phyloP scores from a whole-genome alignment of 257 asterid genomes.

The Solanum pennellii region DNA sequence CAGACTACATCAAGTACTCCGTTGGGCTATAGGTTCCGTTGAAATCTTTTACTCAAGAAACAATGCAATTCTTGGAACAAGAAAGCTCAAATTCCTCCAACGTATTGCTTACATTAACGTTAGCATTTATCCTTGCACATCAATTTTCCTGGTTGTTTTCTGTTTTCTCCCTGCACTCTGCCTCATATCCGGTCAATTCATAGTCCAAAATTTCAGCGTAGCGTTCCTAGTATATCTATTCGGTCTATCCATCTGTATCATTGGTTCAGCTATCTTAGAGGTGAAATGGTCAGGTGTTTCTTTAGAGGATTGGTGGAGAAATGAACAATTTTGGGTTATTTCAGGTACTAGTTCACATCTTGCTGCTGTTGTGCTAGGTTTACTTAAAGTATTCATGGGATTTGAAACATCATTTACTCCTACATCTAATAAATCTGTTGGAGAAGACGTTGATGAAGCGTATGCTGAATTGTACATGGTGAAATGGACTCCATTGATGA shows the following conservation, averaged over 20 bases:
- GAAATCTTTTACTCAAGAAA: slow-evolving; percentile 35
- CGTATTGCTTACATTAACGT: slow-evolving; percentile 31
- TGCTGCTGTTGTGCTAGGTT: slow-evolving; percentile 32
- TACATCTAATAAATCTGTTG: slow-evolving; percentile 18
- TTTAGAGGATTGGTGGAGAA: slow-evolving; percentile 39
- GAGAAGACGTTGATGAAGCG: slow-evolving; percentile 19
- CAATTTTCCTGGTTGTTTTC: slow-evolving; percentile 22
- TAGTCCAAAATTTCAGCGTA: slow-evolving; percentile 14
- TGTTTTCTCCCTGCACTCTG: slow-evolving; percentile 37
- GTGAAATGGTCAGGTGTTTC: slow-evolving; percentile 31
- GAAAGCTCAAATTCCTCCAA: slow-evolving; percentile 20
- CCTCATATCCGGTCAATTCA: slow-evolving; percentile 30
- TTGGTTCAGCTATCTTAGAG: slow-evolving; percentile 20
- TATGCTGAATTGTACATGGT: slow-evolving; percentile 25
- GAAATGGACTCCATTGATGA: slow-evolving; percentile 30
- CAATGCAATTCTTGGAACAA: slow-evolving; percentile 14
- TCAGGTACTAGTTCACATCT: slow-evolving; percentile 33
- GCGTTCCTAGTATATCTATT: slow-evolving; percentile 20
- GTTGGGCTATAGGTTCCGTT: slow-evolving; percentile 36
- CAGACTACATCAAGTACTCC: slow-evolving; percentile 32
- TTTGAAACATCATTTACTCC: slow-evolving; percentile 31
- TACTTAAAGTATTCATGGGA: slow-evolving; percentile 29
- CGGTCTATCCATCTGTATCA: slow-evolving; percentile 12
- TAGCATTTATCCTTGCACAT: slow-evolving; percentile 31
- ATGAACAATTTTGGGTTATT: slow-evolving; percentile 39